Conservation (phyloP, 139 green algal species). For the Trebouxia sp. region DNA sequence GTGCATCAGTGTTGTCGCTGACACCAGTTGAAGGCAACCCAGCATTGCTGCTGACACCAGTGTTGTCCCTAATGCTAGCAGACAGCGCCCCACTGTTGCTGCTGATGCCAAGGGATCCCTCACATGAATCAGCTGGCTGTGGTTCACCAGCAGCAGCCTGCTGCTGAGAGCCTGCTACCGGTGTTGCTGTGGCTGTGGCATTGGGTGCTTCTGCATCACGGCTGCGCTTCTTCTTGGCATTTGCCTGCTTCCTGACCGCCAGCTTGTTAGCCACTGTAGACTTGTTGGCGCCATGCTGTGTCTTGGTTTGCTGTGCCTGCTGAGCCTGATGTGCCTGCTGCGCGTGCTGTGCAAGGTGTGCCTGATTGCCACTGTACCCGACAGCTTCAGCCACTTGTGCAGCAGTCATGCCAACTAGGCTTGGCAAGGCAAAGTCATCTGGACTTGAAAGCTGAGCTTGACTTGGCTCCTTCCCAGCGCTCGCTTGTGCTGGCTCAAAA, state of each 20-base stretch:
- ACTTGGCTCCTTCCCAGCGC: too few species aligned
- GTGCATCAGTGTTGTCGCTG: conserved; percentile 1
- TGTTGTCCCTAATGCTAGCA: too few species aligned
- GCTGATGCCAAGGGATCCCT: neutral
- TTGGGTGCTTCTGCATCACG: neutral
- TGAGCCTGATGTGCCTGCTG: neutral
- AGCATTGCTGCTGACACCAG: neutral
- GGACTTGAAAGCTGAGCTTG: too few species aligned
- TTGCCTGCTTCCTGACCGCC: neutral
- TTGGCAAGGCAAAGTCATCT: neutral
- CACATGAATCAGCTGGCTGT: neutral
- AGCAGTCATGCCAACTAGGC: conserved; percentile 13
- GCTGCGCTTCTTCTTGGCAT: conserved; percentile 4
- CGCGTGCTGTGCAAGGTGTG: too few species aligned
- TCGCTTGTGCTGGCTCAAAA: too few species aligned
- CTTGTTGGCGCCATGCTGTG: too few species aligned
- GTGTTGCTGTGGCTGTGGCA: neutral
- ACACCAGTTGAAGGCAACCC: too few species aligned
- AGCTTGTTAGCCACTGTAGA: neutral
- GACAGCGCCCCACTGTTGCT: conserved; percentile 13
- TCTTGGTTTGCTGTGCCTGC: neutral
- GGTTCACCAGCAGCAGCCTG: neutral
- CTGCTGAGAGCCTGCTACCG: neutral
- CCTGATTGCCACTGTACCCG: neutral
- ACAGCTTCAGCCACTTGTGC: neutral